These are phyloP conservation scores for bread wheat (Triticum aestivum) DNA, from an alignment of 176 grass and related monocot species.

Conservation along the genomic window DNA sequence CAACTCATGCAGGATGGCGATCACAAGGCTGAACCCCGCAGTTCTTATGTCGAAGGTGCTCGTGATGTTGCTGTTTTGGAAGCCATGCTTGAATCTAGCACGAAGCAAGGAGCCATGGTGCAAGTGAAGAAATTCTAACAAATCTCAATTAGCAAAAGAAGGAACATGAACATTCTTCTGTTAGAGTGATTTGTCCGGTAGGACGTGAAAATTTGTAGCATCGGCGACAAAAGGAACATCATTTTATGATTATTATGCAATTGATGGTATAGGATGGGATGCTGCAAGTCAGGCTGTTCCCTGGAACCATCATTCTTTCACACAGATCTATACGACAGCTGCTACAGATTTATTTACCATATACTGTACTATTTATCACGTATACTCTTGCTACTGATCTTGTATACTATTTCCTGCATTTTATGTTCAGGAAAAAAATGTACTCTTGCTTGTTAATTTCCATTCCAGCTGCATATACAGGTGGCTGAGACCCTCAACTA, in stretches of 20 bases:
- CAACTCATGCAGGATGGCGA: slow-evolving; percentile 45
- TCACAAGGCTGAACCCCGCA: slow-evolving; percentile 68
- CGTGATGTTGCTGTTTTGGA: slow-evolving; percentile 89
- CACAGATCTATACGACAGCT: background rate
- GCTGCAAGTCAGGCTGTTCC: background rate
- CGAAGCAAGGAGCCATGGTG: slow-evolving; percentile 58
- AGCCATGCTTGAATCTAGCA: slow-evolving; percentile 89
- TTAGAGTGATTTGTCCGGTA: background rate
- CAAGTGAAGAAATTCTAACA: slow-evolving; percentile 71
- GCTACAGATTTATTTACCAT: background rate
- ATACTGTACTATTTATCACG: background rate
- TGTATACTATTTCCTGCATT: background rate
- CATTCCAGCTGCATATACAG: background rate
- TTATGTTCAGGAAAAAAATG: background rate
- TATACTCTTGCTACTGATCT: background rate
- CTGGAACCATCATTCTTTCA: background rate
- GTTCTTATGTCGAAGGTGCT: slow-evolving; percentile 74
- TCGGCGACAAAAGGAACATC: background rate
- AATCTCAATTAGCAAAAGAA: background rate
- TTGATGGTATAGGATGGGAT: slow-evolving; percentile 18
- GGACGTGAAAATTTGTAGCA: background rate
- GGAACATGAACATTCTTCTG: background rate
- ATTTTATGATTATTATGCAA: background rate
- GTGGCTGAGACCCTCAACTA: slow-evolving; percentile 2
- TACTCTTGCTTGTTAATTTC: background rate